Evolutionary conservation across 805 yeast genomes (phyloP).

Genomic region (Dipodascus geniculatus): DNA sequence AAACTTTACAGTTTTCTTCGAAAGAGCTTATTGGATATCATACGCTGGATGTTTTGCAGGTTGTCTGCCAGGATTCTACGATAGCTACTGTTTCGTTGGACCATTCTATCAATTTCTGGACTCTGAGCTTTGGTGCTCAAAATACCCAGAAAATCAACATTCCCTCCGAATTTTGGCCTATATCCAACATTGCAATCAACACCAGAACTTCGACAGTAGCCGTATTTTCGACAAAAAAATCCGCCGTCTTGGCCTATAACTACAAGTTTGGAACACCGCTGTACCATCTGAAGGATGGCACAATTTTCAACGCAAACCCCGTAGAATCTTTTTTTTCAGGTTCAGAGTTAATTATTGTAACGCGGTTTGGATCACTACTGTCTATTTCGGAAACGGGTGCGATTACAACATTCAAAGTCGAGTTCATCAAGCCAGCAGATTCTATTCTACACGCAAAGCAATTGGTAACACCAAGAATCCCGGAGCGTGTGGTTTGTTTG

Average conservation of each 20-base stretch:
- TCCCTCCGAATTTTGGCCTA: slow-evolving; percentile 18
- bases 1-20: slow-evolving; percentile 18
- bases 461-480: slow-evolving; percentile 59
- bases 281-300: slow-evolving; percentile 3
- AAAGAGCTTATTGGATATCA: slow-evolving; percentile 43
- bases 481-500: slow-evolving; percentile 54
- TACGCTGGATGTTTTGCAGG: slow-evolving; percentile 47
- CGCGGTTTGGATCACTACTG: slow-evolving; percentile 9
- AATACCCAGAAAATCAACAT: not conserved
- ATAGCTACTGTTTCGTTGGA: slow-evolving; percentile 67
- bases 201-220: slow-evolving; percentile 6
- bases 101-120: slow-evolving; percentile 59
- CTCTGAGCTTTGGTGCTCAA: slow-evolving; percentile 9
- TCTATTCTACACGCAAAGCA: slow-evolving; percentile 31
- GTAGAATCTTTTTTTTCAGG: slow-evolving; percentile 10
- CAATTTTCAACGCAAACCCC: slow-evolving; percentile 2
- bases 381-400: slow-evolving; percentile 4
- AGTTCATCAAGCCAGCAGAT: not conserved
- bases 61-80: slow-evolving; percentile 21
- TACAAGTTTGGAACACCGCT: slow-evolving; percentile 4
- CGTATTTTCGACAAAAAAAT: slow-evolving; percentile 5
- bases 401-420: slow-evolving; percentile 4
- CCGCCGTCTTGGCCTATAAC: slow-evolving; percentile 9
- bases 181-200: slow-evolving; percentile 13
- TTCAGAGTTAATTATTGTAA: slow-evolving; percentile 15